Conservation (phyloP, 441 rosid species). For the Metrosideros polymorpha region DNA sequence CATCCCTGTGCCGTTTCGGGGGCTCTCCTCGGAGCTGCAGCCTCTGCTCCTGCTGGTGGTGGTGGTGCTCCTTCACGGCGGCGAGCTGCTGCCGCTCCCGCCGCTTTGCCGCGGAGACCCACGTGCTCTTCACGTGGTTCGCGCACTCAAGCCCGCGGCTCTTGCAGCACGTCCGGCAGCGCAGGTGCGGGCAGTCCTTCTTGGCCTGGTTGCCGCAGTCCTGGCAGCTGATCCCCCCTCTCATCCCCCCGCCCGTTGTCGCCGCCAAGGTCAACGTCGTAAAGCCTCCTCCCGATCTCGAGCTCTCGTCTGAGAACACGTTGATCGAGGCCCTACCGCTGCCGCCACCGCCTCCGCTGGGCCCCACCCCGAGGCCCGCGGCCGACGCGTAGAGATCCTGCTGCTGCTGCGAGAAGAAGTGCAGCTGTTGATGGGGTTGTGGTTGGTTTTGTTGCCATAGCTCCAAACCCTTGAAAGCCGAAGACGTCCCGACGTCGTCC, state of each 20-base stretch:
- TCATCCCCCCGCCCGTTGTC: not conserved
- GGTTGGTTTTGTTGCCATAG: constrained; percentile 28
- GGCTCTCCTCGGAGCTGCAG: not conserved
- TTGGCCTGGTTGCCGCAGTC: constrained; percentile 16
- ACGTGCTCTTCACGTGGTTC: constrained; percentile 11
- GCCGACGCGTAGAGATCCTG: constrained; percentile 70
- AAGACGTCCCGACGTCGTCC: constrained; percentile 17
- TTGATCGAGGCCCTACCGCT: not conserved
- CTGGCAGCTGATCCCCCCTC: constrained; percentile 1
- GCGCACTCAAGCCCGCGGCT: constrained; percentile 4
- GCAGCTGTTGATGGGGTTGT: not conserved
- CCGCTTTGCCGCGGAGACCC: constrained; percentile 33
- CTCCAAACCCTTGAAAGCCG: constrained; percentile 27
- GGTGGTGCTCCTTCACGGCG: not conserved
- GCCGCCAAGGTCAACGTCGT: not conserved
- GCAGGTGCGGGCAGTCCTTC: constrained; percentile 9
- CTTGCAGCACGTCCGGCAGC: constrained; percentile 14
- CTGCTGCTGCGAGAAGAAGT: constrained; percentile 26
- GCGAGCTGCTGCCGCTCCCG: constrained; percentile 57
- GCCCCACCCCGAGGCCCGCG: constrained; percentile 19
- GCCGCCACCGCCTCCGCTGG: not conserved
- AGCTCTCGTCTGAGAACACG: not conserved
- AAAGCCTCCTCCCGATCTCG: not conserved
- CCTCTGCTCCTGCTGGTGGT: not conserved
- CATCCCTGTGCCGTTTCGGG: constrained; percentile 48